Evolutionary conservation across 2,329 filamentous ascomycete species (phyloP), one percentile per base, ranked within the genome.

Genomic region (Arthrobotrys sinensis): DNA sequence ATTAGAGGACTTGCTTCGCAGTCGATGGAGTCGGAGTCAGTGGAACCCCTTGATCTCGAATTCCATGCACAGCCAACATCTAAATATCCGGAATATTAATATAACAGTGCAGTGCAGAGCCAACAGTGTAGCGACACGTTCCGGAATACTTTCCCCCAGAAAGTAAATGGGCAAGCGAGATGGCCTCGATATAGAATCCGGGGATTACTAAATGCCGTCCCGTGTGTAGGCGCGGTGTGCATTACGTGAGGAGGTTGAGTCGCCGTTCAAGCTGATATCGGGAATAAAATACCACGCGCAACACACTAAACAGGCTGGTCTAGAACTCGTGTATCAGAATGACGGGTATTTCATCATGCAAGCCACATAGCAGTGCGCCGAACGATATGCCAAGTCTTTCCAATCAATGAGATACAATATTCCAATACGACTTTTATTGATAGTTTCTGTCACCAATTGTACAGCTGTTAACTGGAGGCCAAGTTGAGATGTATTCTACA

Each of bases 191-290:
- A 55, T 19, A 60, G 53, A 60, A 43, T 60, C 55, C 55, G 36
- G 55, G 55, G 36, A 60, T 60, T 60, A 60, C 55, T 40, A 60
- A 60, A 60, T 24, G 16, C 36, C 55, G 55, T 60, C 36, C 55
- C 55, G 55, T 60, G 55, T 60, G 55, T 43, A 43, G 53, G 11
- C n/a, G n/a, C 53, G 53, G 53, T 40, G 2, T 60, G 34, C 53
- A 43, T 40, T 24, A 14, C 24, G 11, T 45, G 8, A 28, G 24
- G 40, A 24, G 48, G 48, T 60, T 43, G 53, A 40, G 36, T 60
- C 53, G 53, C 34, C 53, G 53, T 60, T 43, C n/a, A 57, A 36
- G 32, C 32, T 57, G 32, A 57, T 19, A 36, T 4, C 3, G 50
- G 16, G 28, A 19, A 14, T 16, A 57, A 52, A 57, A 57, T 57